Conservation (phyloP, 371 early-diverging fungal species). For the Actinomucor elegans region DNA sequence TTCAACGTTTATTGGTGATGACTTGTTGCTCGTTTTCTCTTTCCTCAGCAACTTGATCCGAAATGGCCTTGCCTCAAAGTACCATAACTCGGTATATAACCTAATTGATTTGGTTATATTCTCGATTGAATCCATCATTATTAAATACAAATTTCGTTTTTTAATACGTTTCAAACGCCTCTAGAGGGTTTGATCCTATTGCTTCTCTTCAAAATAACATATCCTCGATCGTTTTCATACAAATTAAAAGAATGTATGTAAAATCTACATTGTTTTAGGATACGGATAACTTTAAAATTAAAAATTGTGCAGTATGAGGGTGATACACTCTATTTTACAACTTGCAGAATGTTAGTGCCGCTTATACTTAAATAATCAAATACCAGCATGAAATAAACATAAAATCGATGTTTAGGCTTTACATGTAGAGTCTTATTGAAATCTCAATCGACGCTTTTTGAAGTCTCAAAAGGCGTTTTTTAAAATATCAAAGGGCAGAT, state of each 20-base stretch:
- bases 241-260: not conserved
- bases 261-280: not conserved
- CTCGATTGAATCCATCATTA: too few species aligned
- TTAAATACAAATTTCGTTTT: too few species aligned
- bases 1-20: constrained; percentile 6
- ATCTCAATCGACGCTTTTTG: too few species aligned
- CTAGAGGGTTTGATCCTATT: constrained; percentile 11
- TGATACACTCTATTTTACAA: constrained; percentile 3
- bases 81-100: constrained; percentile 5
- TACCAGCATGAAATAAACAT: constrained; percentile 3
- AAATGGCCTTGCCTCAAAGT: constrained; percentile 7
- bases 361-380: constrained; percentile 10
- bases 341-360: constrained; percentile 4
- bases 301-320: constrained; percentile 10
- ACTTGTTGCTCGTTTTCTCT: constrained; percentile 2
- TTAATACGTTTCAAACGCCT: too few species aligned
- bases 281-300: constrained; percentile 2
- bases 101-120: too few species aligned
- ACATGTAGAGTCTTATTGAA: constrained; percentile 1
- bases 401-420: constrained; percentile 4
- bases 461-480: too few species aligned
- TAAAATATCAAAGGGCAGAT: too few species aligned
- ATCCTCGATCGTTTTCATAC: constrained; percentile 7
- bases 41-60: constrained; percentile 3
- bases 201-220: constrained; percentile 12